These are phyloP conservation scores for Ophiostoma perfectum DNA, from an alignment of 2,329 filamentous ascomycete genomes.

Conservation along the genomic window DNA sequence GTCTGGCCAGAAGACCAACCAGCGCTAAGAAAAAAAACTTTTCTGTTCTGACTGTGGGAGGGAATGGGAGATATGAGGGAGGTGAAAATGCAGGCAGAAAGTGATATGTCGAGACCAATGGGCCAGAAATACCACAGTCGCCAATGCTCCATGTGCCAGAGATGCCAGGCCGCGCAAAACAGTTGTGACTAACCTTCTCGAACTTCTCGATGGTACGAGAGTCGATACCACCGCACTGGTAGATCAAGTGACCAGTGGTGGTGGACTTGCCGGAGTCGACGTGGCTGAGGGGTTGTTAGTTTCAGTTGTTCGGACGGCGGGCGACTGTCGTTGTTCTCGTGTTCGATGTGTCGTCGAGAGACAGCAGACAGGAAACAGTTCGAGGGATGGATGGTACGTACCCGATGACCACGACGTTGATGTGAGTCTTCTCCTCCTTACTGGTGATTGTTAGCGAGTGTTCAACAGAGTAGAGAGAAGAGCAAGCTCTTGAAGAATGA, in stretches of 20 bases:
- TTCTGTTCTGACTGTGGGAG: slow-evolving; percentile 19
- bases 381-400: slow-evolving; percentile 8
- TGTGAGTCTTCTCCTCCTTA: slow-evolving; percentile 94
- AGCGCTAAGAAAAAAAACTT: slow-evolving; percentile 27
- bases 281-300: slow-evolving; percentile 55
- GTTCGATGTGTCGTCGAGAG: neutral
- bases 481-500: neutral
- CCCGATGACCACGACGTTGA: slow-evolving; percentile 59
- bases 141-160: neutral
- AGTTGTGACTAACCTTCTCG: slow-evolving; percentile 77
- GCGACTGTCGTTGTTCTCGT: neutral
- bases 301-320: neutral
- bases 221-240: slow-evolving; percentile 99
- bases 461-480: neutral
- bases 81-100: neutral
- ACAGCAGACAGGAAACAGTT: neutral
- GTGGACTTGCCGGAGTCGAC: slow-evolving; percentile 99
- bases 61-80: neutral
- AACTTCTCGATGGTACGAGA: slow-evolving; percentile 99
- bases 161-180: neutral
- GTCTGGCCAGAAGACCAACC: slow-evolving; percentile 25
- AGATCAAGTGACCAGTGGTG: slow-evolving; percentile 94
- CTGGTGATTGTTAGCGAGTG: slow-evolving; percentile 43
- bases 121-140: neutral
- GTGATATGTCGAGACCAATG: neutral